These are phyloP conservation scores for Exserohilum rostratum DNA, from an alignment of 2,329 filamentous ascomycete species.

Conservation along the genomic window DNA sequence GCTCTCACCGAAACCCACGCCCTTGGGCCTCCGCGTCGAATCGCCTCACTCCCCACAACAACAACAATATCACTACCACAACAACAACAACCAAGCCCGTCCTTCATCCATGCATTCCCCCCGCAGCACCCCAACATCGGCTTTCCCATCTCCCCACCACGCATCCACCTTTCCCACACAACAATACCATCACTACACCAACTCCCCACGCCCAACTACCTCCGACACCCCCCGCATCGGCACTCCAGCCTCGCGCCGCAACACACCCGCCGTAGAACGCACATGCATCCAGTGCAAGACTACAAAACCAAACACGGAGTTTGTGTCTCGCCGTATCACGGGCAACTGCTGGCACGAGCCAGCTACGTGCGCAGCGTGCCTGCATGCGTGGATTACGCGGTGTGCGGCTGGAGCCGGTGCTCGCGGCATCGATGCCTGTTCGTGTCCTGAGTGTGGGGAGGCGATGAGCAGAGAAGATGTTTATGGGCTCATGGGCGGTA, in stretches of 20 bases:
- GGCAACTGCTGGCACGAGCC: slow-evolving; percentile 37
- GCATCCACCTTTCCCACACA: neutral
- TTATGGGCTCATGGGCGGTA: too few relatives aligned
- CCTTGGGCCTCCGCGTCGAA: slow-evolving; percentile 13
- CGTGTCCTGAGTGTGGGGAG: slow-evolving; percentile 42
- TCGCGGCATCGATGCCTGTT: slow-evolving; percentile 24
- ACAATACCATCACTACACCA: neutral
- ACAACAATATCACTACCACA: too few relatives aligned
- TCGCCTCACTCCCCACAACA: too few relatives aligned
- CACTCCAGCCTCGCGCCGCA: slow-evolving; percentile 17
- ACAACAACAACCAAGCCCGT: slow-evolving; percentile 16
- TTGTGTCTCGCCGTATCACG: slow-evolving; percentile 30
- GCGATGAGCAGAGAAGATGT: slow-evolving; percentile 34
- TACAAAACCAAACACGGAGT: slow-evolving; percentile 24
- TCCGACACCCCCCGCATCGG: slow-evolving; percentile 11
- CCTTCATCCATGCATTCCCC: slow-evolving; percentile 20
- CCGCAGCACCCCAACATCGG: slow-evolving; percentile 10
- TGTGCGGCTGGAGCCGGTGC: slow-evolving; percentile 20
- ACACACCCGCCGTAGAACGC: slow-evolving; percentile 25
- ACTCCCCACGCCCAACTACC: neutral
- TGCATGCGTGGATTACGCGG: slow-evolving; percentile 34
- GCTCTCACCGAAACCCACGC: slow-evolving; percentile 13
- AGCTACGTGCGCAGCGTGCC: slow-evolving; percentile 34
- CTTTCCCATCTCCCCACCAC: neutral
- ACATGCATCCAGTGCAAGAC: slow-evolving; percentile 40